These are phyloP conservation scores for Mychonastes homosphaera DNA, from an alignment of 139 green algal genomes.

Conservation along the genomic window DNA sequence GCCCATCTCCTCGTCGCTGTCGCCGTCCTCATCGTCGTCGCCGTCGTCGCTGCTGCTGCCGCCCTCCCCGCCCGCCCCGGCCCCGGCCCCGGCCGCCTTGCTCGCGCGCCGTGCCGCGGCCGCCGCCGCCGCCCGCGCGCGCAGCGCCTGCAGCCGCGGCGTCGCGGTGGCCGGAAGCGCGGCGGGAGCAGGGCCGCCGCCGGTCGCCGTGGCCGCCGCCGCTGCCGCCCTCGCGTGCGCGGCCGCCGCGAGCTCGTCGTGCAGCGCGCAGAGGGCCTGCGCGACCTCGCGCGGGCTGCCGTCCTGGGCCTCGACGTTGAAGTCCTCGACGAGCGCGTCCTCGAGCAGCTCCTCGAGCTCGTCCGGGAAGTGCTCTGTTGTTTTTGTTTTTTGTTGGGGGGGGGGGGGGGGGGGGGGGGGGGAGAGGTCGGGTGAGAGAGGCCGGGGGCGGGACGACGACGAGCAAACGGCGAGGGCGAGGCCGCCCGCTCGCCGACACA, in stretches of 20 bases:
- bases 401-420: not conserved
- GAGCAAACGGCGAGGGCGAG: not conserved
- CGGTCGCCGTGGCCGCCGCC: not conserved
- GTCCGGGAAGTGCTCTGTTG: conserved; percentile 20
- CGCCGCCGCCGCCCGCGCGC: conserved; percentile 43
- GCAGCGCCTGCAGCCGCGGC: conserved; percentile 7
- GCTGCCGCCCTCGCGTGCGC: conserved; percentile 29
- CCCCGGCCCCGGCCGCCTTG: conserved; percentile 50
- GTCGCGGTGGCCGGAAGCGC: not conserved
- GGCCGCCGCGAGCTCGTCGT: no score
- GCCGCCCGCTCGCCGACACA: not conserved
- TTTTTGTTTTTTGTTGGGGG: not conserved
- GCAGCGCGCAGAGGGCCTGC: no score
- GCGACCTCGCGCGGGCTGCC: no score
- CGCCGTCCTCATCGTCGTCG: conserved; percentile 19
- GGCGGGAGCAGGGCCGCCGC: not conserved
- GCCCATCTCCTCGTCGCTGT: conserved; percentile 31
- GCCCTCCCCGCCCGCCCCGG: conserved; percentile 25
- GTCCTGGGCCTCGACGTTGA: conserved; percentile 65
- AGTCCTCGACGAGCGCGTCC: conserved; percentile 52
- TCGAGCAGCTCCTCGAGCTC: conserved; percentile 63
- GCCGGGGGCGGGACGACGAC: not conserved
- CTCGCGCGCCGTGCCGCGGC: conserved; percentile 26
- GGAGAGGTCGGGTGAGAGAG: not conserved
- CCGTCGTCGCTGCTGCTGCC: conserved; percentile 23